Conservation (phyloP, 208 protist species). For the Acanthamoeba comandoni region DNA sequence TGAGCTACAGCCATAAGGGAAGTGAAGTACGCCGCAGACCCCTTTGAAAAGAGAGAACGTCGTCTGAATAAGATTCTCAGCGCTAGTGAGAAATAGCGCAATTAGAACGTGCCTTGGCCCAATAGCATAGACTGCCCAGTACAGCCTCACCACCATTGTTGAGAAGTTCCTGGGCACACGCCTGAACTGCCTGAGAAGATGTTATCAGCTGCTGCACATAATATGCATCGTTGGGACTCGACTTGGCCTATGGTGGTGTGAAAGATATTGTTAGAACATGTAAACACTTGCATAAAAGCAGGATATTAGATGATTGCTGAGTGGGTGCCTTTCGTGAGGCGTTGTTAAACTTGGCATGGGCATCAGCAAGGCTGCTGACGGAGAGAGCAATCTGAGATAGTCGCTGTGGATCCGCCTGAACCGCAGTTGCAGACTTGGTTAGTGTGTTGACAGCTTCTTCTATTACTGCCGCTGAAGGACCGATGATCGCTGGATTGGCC, state of each 20-base stretch:
- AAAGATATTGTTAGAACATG: too few relatives aligned
- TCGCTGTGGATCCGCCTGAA: slow-evolving; percentile 11
- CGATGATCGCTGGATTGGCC: slow-evolving; percentile 35
- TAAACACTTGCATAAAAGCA: not conserved
- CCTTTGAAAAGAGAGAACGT: too few relatives aligned
- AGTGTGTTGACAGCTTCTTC: slow-evolving; percentile 26
- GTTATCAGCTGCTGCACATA: slow-evolving; percentile 32
- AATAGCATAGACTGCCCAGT: slow-evolving; percentile 38
- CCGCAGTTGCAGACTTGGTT: not conserved
- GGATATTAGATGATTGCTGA: not conserved
- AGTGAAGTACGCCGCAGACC: slow-evolving; percentile 19
- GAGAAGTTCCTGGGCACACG: slow-evolving; percentile 54
- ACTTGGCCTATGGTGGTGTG: too few relatives aligned
- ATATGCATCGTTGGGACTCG: slow-evolving; percentile 48
- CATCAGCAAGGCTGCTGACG: not conserved
- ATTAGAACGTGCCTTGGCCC: slow-evolving; percentile 10
- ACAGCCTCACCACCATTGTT: slow-evolving; percentile 12
- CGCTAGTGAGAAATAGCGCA: too few relatives aligned
- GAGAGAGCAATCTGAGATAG: too few relatives aligned
- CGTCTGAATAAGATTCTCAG: too few relatives aligned
- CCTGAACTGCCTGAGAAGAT: not conserved
- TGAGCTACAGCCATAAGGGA: slow-evolving; percentile 9
- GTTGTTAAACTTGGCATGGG: not conserved
- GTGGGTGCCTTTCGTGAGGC: too few relatives aligned
- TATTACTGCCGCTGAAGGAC: not conserved